Conservation (phyloP, 441 rosid species). For the Sinapis alba region DNA sequence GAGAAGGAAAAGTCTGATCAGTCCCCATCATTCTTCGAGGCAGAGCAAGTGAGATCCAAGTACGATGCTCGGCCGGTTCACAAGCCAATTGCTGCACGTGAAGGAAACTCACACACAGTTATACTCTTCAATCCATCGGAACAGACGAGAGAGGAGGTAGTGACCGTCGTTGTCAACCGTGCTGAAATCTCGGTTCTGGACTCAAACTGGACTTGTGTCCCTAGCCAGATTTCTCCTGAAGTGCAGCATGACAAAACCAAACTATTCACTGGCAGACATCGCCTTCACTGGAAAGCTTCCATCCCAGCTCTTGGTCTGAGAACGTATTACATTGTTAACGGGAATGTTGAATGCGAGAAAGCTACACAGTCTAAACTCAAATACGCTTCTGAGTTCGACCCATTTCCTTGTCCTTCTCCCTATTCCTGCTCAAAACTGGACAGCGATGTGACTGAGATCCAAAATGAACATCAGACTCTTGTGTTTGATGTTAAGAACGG, state of each 20-base stretch:
- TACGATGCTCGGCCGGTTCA: conserved; percentile 86
- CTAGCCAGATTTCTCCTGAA: conserved; percentile 95
- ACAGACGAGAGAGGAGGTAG: conserved; percentile 86
- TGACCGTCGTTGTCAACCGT: conserved; percentile 67
- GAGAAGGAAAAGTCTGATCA: conserved; percentile 90
- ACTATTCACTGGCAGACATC: conserved; percentile 80
- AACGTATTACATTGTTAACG: conserved; percentile 80
- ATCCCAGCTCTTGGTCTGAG: conserved; percentile 90
- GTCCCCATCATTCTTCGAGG: conserved; percentile 74
- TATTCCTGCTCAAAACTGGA: conserved; percentile 78
- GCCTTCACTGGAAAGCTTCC: conserved; percentile 88
- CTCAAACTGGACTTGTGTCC: conserved; percentile 92
- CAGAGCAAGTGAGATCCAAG: conserved; percentile 76
- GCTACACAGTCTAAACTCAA: conserved; percentile 70
- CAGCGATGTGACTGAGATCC: conserved; percentile 63
- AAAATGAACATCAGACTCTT: conserved; percentile 72
- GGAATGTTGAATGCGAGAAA: conserved; percentile 79
- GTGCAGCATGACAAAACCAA: conserved; percentile 72
- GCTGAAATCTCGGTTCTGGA: conserved; percentile 81
- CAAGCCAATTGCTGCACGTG: conserved; percentile 63
- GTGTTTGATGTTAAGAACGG: conserved; percentile 69
- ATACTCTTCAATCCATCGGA: conserved; percentile 84
- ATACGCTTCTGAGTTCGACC: conserved; percentile 49
- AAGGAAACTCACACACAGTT: conserved; percentile 80
- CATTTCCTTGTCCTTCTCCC: conserved; percentile 75